Base-by-base conservation (phyloP, 1,139 yeast species). In the Debaryomyces coudertii region DNA sequence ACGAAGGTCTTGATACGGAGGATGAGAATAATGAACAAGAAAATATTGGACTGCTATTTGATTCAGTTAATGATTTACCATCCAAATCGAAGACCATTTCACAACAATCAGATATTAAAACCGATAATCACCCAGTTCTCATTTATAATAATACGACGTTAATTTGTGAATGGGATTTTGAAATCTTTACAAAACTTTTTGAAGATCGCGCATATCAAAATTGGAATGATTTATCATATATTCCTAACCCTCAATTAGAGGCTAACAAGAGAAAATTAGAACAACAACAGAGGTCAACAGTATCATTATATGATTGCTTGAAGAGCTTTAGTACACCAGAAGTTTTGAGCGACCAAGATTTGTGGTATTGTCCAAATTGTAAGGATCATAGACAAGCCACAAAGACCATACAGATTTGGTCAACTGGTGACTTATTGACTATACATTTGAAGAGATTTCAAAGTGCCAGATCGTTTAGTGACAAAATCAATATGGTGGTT, bases 341-440 rank as follows among this genome's bases (percentile, higher is more conserved):
- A 62, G 82, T 90, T 2, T 73, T 93, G 38, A 90, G 97, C 9
- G 88, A 89, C 44, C 87, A 89, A 48, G 98, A 93, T 65, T 75
- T 90, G 43, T 93, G 99, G 99, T 90, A 85, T 58, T 93, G 99
- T 64, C 95, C 97, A 1, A 69, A 74, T 22, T 93, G 99, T 69
- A 83, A 87, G 57, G 95, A 88, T 43, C 96, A 90, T 57, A 81
- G 90, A 47, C 90, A 89, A 53, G 98, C 98, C 1, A 85, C 96
- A 4, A 93, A 93, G 60, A 86, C 90, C 34, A 87, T 93, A 48
- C 95, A 90, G 64, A 71, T 93, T 25, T 93, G 98, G 98, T 79
- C 84, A 14, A 83, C 89, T 0, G 98, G 98, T 0, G 98, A 93
- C 58, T 83, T 93, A 33, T 73, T 93, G 50, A 85, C 96, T 0